Conservation (phyloP, 768 basidiomycete genomes). For the Suillus spraguei region DNA sequence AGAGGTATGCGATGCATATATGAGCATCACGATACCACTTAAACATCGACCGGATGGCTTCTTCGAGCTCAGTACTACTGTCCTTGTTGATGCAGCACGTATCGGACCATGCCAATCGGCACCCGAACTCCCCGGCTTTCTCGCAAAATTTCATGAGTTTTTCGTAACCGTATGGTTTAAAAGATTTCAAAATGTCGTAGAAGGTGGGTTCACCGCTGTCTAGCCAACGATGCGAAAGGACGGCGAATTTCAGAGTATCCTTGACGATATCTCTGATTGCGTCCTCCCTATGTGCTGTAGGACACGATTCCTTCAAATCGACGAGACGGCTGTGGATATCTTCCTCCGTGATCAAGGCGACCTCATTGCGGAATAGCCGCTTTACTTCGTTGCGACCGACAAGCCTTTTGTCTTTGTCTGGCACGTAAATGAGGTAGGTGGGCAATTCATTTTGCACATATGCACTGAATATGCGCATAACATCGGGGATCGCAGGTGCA, state of each 20-base stretch:
- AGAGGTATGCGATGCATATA: conserved; percentile 34
- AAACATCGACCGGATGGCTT: conserved; percentile 37
- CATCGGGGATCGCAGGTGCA: conserved; percentile 22
- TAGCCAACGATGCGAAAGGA: conserved; percentile 33
- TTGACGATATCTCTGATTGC: conserved; percentile 24
- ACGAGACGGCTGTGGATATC: conserved; percentile 17
- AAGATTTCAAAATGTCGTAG: conserved; percentile 33
- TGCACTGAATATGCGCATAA: conserved; percentile 23
- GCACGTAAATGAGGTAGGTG: conserved; percentile 30
- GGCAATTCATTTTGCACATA: conserved; percentile 34
- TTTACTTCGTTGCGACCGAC: conserved; percentile 35
- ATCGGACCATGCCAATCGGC: conserved; percentile 36
- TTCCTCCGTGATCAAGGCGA: conserved; percentile 27
- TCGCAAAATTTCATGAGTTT: conserved; percentile 29
- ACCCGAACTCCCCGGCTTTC: conserved; percentile 30
- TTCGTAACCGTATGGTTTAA: conserved; percentile 27
- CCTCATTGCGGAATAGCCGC: conserved; percentile 30
- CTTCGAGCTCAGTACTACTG: conserved; percentile 37
- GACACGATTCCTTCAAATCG: conserved; percentile 22
- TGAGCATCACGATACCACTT: conserved; percentile 33
- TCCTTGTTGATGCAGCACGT: conserved; percentile 38
- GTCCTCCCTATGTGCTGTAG: conserved; percentile 28
- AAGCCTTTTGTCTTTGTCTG: conserved; percentile 26
- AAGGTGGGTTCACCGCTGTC: conserved; percentile 32
- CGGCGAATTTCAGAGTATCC: conserved; percentile 30